A percentile compares a stretch with the other conserved stretches of the same genome.
phyloP scores from a whole-genome alignment of 2,329 filamentous ascomycete genomes.

The Microsporum canis region DNA sequence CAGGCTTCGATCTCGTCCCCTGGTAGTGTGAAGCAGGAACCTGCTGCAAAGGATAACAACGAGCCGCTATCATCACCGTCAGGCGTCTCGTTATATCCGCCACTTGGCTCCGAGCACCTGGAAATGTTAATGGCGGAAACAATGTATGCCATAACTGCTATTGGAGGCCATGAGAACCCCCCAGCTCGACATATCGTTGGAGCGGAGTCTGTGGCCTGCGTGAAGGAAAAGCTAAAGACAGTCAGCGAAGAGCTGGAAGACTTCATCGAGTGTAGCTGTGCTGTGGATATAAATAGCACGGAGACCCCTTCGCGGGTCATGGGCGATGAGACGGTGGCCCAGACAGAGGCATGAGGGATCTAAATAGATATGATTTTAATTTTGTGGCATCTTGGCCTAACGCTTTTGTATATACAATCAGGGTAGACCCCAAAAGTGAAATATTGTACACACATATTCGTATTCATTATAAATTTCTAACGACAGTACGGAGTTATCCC shows the following conservation, averaged over 20 bases:
- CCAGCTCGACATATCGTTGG: constrained; percentile 90
- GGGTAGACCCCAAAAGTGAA: not conserved
- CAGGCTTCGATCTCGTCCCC: not conserved
- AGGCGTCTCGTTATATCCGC: constrained; percentile 61
- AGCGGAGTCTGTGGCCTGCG: constrained; percentile 70
- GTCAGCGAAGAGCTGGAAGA: constrained; percentile 94
- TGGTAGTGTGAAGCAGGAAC: constrained; percentile 8
- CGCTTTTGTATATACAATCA: not conserved
- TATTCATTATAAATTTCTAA: not conserved
- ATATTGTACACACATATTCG: not conserved
- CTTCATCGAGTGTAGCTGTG: constrained; percentile 79
- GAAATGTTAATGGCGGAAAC: constrained; percentile 75
- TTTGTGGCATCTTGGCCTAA: not conserved
- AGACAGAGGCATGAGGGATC: not conserved
- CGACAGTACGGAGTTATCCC: not conserved
- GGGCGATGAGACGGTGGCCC: constrained; percentile 3
- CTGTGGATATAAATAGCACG: constrained; percentile 51
- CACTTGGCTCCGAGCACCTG: constrained; percentile 54
- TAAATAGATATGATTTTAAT: not conserved
- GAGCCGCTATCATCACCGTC: constrained; percentile 30
- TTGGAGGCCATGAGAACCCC: constrained; percentile 91
- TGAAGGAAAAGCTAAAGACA: constrained; percentile 93
- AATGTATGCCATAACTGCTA: constrained; percentile 78
- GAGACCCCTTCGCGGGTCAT: constrained; percentile 18
- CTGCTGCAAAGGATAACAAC: constrained; percentile 6